Percentiles rank a stretch among this genome's conserved stretches.
Evolutionary conservation across 495 filamentous ascomycete genomes (phyloP).

Genomic region (Trichoderma asperelloides): DNA sequence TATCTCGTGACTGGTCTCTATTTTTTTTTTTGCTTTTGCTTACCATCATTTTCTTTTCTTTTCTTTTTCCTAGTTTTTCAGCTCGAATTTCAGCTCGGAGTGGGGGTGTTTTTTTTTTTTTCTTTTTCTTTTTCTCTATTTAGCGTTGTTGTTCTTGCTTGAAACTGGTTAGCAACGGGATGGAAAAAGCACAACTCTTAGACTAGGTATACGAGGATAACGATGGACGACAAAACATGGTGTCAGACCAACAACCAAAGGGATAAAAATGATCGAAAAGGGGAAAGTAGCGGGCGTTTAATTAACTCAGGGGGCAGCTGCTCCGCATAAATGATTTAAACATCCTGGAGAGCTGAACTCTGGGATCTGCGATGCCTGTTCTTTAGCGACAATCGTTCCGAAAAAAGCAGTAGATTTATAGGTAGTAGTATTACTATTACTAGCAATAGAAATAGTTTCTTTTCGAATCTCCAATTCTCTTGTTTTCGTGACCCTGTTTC

Average conservation of each 20-base stretch:
- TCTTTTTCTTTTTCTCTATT: not conserved
- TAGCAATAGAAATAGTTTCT: not conserved
- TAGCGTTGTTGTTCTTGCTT: not conserved
- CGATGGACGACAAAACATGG: not conserved
- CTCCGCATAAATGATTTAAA: not conserved
- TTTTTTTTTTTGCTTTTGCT: not conserved
- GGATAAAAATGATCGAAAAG: not conserved
- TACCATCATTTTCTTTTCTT: not conserved
- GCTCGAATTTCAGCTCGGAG: no score
- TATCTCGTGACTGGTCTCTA: not conserved
- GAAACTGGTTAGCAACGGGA: not conserved
- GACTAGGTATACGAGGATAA: conserved; percentile 1
- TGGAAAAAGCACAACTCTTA: not conserved
- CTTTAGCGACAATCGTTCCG: not conserved
- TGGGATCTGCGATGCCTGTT: not conserved
- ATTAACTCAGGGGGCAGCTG: not conserved
- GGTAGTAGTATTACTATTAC: not conserved
- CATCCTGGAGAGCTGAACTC: conserved; percentile 1
- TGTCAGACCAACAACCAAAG: not conserved
- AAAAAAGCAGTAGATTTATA: not conserved
- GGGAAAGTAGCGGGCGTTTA: not conserved
- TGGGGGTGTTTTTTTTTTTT: not conserved
- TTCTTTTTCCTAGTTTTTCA: not conserved
- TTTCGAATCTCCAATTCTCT: not conserved
- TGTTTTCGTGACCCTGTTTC: no score